A percentile compares a stretch with the other conserved stretches of the same genome.
Evolutionary conservation across 2,329 filamentous ascomycete genomes (phyloP).

Genomic region (Fusarium papillatum): DNA sequence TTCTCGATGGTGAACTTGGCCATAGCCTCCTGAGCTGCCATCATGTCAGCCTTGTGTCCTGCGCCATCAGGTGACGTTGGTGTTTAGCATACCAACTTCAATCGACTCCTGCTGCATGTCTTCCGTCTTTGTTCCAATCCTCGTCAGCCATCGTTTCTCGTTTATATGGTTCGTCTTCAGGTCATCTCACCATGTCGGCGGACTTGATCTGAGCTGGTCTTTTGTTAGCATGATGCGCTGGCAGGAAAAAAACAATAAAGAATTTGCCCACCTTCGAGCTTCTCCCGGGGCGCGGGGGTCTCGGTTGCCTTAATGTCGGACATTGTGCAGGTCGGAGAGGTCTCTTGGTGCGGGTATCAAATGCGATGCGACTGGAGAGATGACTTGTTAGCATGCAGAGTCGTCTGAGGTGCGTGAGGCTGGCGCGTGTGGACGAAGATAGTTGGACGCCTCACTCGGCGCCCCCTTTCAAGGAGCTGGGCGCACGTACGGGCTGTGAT

Average conservation of each 20-base stretch:
- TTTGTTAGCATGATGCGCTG: conserved; percentile 23
- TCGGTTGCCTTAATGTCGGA: conserved; percentile 53
- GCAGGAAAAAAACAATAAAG: background rate
- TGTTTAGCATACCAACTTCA: conserved; percentile 84
- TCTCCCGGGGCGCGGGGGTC: conserved; percentile 72
- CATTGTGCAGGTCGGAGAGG: conserved; percentile 45
- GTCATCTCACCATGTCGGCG: conserved; percentile 88
- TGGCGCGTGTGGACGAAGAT: conserved; percentile 16
- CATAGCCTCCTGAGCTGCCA: conserved; percentile 73
- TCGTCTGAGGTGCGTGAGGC: conserved; percentile 26
- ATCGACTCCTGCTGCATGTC: conserved; percentile 98
- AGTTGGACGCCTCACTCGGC: conserved; percentile 28
- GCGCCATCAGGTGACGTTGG: conserved; percentile 6
- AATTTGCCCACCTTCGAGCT: conserved; percentile 76
- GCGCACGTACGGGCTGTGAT: conserved; percentile 24
- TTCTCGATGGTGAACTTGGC: conserved; percentile 74
- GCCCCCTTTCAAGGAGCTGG: conserved; percentile 32
- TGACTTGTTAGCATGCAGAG: conserved; percentile 23
- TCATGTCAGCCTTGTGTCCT: conserved; percentile 42
- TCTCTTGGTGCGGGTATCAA: conserved; percentile 25
- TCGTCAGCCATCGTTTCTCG: conserved; percentile 46
- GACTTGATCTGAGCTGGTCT: conserved; percentile 93
- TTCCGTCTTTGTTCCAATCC: conserved; percentile 75
- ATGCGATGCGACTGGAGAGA: conserved; percentile 12
- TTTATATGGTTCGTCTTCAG: conserved; percentile 17